Evolutionary conservation across 225 moss, liverwort and hornwort species (phyloP).

Genomic region (Marchantia polymorpha): DNA sequence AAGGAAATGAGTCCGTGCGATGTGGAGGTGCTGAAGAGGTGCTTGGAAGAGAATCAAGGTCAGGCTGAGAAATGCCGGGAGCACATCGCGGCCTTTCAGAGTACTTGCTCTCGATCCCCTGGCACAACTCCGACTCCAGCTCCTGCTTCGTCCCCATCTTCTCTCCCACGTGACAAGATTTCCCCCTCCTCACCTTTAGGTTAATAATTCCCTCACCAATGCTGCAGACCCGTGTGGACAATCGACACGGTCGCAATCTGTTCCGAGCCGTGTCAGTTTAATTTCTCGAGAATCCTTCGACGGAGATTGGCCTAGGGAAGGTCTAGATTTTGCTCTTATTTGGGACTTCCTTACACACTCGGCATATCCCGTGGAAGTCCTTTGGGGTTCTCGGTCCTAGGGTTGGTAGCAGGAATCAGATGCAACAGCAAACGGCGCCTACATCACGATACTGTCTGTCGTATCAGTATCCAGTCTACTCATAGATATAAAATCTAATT

Average conservation of each 20-base stretch:
- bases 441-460: background rate
- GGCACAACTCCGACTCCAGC: background rate
- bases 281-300: background rate
- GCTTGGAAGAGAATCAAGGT: constrained; percentile 47
- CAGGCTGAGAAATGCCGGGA: constrained; percentile 44
- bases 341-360: background rate
- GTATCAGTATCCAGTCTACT: too few species aligned
- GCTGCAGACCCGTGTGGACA: background rate
- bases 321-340: background rate
- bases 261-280: background rate
- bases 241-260: background rate
- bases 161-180: background rate
- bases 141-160: background rate
- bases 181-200: background rate
- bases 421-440: too few species aligned
- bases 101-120: constrained; percentile 29
- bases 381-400: background rate
- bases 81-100: constrained; percentile 35
- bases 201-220: background rate
- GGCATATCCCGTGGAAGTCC: background rate
- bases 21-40: constrained; percentile 49
- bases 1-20: constrained; percentile 57
- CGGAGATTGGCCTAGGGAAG: background rate
- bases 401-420: background rate
- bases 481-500: too few species aligned